Evolutionary conservation across 1,284 basidiomycete genomes (phyloP).

Genomic region (Lentinula novae-zelandiae): DNA sequence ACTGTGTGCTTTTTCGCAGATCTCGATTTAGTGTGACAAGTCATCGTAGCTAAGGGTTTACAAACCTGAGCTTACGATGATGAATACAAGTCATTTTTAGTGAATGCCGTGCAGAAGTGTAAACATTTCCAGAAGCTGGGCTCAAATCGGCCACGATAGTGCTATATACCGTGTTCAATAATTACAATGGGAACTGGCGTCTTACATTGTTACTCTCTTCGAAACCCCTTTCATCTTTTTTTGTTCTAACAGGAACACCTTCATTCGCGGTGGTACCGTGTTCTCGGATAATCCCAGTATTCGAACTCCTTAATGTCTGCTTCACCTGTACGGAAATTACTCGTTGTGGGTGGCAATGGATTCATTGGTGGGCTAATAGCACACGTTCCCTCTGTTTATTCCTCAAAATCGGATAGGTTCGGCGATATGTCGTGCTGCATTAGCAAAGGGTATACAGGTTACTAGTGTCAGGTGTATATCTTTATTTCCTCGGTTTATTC

Average conservation of each 20-base stretch:
- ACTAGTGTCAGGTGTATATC: slow-evolving; percentile 77
- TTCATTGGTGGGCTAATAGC: slow-evolving; percentile 69
- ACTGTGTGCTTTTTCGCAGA: no score
- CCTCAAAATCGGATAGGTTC: slow-evolving; percentile 58
- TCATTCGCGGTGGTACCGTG: slow-evolving; percentile 3
- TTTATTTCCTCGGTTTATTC: background rate
- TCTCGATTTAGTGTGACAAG: no score
- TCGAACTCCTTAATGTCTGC: slow-evolving; percentile 29
- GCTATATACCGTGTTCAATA: background rate
- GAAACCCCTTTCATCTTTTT: background rate
- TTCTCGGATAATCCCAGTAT: background rate
- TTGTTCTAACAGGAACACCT: no score
- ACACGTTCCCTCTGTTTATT: slow-evolving; percentile 12
- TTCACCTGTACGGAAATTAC: slow-evolving; percentile 51
- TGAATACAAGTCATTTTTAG: no score
- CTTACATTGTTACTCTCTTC: background rate
- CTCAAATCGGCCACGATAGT: no score
- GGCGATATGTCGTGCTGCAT: slow-evolving; percentile 83
- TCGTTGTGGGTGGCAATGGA: slow-evolving; percentile 93
- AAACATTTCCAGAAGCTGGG: background rate
- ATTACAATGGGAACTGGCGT: background rate
- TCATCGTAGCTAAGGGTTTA: no score
- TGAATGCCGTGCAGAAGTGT: no score
- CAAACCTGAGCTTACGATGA: no score
- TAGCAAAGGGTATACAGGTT: slow-evolving; percentile 83